Evolutionary conservation across 2,329 filamentous ascomycete species (phyloP), one percentile per base, ranked within the genome.

Genomic region (Aureobasidium leucospermi): DNA sequence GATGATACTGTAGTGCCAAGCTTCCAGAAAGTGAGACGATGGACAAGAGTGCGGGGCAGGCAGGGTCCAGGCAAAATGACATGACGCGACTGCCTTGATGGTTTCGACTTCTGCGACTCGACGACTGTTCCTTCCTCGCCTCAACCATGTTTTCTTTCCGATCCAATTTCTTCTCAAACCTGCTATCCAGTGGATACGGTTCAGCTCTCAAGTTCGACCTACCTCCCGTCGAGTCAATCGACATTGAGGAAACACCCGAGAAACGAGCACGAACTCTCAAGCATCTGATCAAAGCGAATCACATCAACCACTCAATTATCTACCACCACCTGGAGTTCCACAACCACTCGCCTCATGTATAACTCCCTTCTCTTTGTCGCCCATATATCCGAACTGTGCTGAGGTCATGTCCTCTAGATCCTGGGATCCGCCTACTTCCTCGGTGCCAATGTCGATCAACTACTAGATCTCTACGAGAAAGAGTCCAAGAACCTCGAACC

Each of bases 281-380:
- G 76, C 91, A 97, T 74, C 79, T 99, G 13, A 73, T 99, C 62
- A 90, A 89, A 73, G 87, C 92, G 56, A 97, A 97, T 71, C 94
- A 99, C 75, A 86, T 87, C 65, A 96, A 94, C 70, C 84, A 96
- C 74, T 85, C 90, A 34, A 86, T 97, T 65, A 75, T 96, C 58
- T 94, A 89, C 72, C 85, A 92, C 70, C 72, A 88, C 57, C 77
- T 88, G 4, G 78, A 82, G 63, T 94, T 86, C 67, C 85, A 94
- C 75, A 97, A 97, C 69, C 89, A 96, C 74, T 79, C 87, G 66
- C 81, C 90, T 41, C 91, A 96, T 74, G 81, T 85, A 74, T 62
- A 79, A 48, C 68, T 48, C 43, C 29, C 55, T 10, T 48, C 15
- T 23, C 23, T 58, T n/a, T 13, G 19, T 8, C 28, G 34, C 28